A percentile compares a stretch with the other conserved stretches of the same genome.
These are phyloP conservation scores for Ascoidea tarda DNA, from an alignment of 805 yeast genomes.

Conservation along the genomic window DNA sequence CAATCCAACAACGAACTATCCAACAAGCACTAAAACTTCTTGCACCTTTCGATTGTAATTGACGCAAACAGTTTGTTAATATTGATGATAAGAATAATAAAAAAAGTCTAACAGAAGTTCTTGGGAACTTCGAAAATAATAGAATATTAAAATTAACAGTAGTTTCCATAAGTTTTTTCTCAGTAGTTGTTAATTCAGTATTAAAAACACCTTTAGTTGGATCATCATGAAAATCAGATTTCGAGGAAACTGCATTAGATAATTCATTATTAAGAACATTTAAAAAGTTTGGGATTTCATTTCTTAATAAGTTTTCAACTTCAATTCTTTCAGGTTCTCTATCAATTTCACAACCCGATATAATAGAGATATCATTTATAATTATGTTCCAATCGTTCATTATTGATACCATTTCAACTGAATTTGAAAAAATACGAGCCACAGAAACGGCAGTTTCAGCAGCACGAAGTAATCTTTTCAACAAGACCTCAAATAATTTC, in stretches of 20 bases:
- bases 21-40: conserved; percentile 50
- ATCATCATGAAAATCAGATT: too few relatives aligned
- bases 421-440: neutral
- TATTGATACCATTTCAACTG: neutral
- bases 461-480: neutral
- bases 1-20: conserved; percentile 51
- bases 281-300: neutral
- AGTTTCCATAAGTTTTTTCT: neutral
- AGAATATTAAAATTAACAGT: conserved; percentile 18
- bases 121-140: conserved; percentile 28
- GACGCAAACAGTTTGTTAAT: conserved; percentile 36
- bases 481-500: neutral
- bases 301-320: neutral
- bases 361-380: too few relatives aligned
- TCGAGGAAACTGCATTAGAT: neutral
- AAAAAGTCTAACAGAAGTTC: conserved; percentile 33
- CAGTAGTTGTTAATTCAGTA: neutral
- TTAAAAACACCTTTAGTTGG: too few relatives aligned
- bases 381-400: neutral
- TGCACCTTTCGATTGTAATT: conserved; percentile 34
- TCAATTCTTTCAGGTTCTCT: neutral
- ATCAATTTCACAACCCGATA: neutral
- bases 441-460: neutral
- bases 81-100: conserved; percentile 30
- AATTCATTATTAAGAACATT: too few relatives aligned